Evolutionary conservation across 31 red algal genomes (phyloP).

Genomic region (Odonthalia washingtoniensis): DNA sequence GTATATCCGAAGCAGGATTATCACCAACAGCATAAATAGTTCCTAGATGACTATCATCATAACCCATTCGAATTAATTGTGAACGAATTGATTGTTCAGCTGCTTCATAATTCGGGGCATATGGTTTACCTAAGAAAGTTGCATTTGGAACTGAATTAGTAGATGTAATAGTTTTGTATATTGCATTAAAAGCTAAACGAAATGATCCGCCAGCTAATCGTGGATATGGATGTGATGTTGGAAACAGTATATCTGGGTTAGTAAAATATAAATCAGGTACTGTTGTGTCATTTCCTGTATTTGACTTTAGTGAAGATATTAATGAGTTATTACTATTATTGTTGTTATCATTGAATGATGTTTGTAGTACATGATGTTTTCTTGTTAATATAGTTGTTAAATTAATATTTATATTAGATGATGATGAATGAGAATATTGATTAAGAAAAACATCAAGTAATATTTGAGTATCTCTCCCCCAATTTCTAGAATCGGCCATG

Average conservation of each 20-base stretch:
- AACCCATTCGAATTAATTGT: constrained; percentile 42
- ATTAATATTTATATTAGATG: too few relatives aligned
- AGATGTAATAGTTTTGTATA: constrained; percentile 55
- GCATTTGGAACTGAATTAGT: constrained; percentile 4
- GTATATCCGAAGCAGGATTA: constrained; percentile 83
- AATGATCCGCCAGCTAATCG: constrained; percentile 80
- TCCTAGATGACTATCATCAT: constrained; percentile 2
- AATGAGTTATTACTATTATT: too few relatives aligned
- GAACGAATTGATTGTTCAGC: constrained; percentile 48
- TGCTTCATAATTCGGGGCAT: constrained; percentile 67
- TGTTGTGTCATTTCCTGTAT: too few relatives aligned
- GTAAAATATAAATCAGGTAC: constrained; percentile 58
- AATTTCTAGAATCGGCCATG: constrained; percentile 82
- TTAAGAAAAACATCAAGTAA: constrained; percentile 64
- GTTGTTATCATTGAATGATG: too few relatives aligned
- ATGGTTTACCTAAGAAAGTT: constrained; percentile 77
- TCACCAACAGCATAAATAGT: constrained; percentile 86
- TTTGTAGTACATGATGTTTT: too few relatives aligned
- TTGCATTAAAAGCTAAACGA: constrained; percentile 58
- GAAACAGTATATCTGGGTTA: constrained; percentile 87
- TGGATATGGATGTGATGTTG: constrained; percentile 56
- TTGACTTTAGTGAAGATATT: too few relatives aligned
- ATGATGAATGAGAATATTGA: not conserved
- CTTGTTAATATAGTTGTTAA: too few relatives aligned
- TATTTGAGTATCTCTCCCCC: constrained; percentile 90